Evolutionary conservation across 1,139 yeast species (phyloP).

Genomic region (Sugiyamaella japonica): DNA sequence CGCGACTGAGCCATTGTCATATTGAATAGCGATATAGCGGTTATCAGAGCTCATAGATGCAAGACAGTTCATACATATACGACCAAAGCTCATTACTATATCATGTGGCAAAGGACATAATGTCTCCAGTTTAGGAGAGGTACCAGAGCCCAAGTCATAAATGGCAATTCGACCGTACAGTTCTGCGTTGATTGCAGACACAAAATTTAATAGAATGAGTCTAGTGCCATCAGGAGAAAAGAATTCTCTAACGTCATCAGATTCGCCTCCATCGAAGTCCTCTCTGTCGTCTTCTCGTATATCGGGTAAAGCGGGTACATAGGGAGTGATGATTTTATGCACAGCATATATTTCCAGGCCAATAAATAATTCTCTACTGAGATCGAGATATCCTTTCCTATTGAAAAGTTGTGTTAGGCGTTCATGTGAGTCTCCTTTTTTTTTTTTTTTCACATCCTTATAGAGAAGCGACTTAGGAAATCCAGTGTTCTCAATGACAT

Average conservation of each 20-base stretch:
- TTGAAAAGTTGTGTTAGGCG: not conserved
- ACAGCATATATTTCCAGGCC: constrained; percentile 15
- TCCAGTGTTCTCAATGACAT: not conserved
- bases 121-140: constrained; percentile 10
- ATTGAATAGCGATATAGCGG: constrained; percentile 11
- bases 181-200: not conserved
- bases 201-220: constrained; percentile 4
- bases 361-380: constrained; percentile 8
- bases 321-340: constrained; percentile 14
- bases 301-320: no score
- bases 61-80: no score
- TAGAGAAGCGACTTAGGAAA: no score
- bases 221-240: constrained; percentile 15
- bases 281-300: not conserved
- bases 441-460: not conserved
- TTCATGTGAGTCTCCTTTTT: not conserved
- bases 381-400: not conserved
- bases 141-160: constrained; percentile 7
- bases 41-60: constrained; percentile 15
- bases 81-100: no score
- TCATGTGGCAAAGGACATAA: constrained; percentile 5
- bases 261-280: not conserved
- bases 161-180: not conserved
- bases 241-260: not conserved
- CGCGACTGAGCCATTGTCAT: constrained; percentile 9